Percentiles rank a stretch among this genome's conserved stretches.
phyloP scores from a whole-genome alignment of 1,139 yeast genomes.

The Protomyces gravidus region DNA sequence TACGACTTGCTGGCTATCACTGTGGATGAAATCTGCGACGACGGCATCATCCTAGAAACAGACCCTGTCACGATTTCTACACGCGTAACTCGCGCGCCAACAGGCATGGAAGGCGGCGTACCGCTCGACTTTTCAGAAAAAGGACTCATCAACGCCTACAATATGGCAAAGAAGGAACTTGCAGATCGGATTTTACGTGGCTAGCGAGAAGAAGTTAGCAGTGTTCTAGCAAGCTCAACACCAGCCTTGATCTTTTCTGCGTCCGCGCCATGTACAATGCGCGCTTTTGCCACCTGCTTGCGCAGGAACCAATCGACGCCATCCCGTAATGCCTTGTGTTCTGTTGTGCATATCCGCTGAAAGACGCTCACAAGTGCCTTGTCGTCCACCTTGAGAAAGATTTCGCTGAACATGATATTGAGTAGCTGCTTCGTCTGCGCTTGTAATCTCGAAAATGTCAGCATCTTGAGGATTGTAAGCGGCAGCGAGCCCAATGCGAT shows the following conservation, averaged over 20 bases:
- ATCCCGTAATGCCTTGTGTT: slow-evolving; percentile 55
- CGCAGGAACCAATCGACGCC: slow-evolving; percentile 70
- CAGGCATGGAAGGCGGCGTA: slow-evolving; percentile 57
- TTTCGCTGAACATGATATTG: slow-evolving; percentile 66
- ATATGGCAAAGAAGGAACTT: slow-evolving; percentile 79
- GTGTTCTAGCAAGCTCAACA: slow-evolving; percentile 40
- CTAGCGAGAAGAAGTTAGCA: not conserved
- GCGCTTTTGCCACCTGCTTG: slow-evolving; percentile 46
- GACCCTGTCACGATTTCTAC: slow-evolving; percentile 83
- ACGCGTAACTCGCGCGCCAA: slow-evolving; percentile 81
- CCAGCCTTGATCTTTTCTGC: slow-evolving; percentile 70
- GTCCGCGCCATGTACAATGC: slow-evolving; percentile 40
- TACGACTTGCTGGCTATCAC: slow-evolving; percentile 83
- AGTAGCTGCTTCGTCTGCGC: slow-evolving; percentile 59
- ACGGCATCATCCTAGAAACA: slow-evolving; percentile 72
- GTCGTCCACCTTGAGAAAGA: slow-evolving; percentile 52
- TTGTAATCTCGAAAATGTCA: slow-evolving; percentile 58
- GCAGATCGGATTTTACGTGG: slow-evolving; percentile 62
- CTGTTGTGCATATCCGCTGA: slow-evolving; percentile 48
- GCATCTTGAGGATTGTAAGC: slow-evolving; percentile 54
- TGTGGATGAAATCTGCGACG: slow-evolving; percentile 87
- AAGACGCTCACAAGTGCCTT: slow-evolving; percentile 53
- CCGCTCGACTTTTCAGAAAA: slow-evolving; percentile 79
- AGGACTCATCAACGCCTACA: slow-evolving; percentile 82
- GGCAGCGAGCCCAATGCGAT: slow-evolving; percentile 30